Base-by-base conservation (phyloP, 176 grass and related monocot genomes). In the Zoysia japonica region DNA sequence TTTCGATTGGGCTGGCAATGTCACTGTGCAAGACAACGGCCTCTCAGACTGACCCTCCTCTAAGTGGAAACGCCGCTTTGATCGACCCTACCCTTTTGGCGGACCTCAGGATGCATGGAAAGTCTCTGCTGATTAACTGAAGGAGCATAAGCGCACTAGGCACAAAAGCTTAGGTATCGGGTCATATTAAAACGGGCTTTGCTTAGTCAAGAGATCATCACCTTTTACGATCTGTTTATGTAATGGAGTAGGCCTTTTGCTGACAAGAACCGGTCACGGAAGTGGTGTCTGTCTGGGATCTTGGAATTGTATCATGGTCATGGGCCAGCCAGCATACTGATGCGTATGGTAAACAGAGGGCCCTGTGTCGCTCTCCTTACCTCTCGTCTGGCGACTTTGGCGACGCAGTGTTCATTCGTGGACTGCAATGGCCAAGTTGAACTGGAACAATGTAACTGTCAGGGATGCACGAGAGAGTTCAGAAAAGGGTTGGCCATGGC, bases 261-360 rank as follows among this genome's bases (percentile, higher is more conserved):
- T 68, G 72, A 83, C 45, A 57, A 11, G 12, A 68, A 61, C 67
- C 11, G 19, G 11, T 70, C 13, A 70, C 37, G 13, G 52, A 60
- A 57, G 69, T 74, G 77, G 84, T 74, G 77, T 80, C 28, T 28
- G 28, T 28, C 77, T 80, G 70, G 70, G 80, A 86, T 86, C 70
- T 86, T 75, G 9, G 43, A 36, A 50, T 10, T 68, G 16, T 20
- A 74, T 49, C 7, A 7, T 7, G 17, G 67, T 28, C 28, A 28
- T 28, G 28, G 28, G 28, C 28, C 28, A 28, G 40, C 28, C 19
- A 49, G 43, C 13, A 70, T 68, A 80, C 61, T 51, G 36, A 4
- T 46, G 7, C 3, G 9, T 2, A 42, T 5, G 16, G 15, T 39
- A 49, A 13, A 86, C 2, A 50, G 7, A 6, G 57, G 20, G 6